Evolutionary conservation across 495 filamentous ascomycete genomes (phyloP), one percentile per base, ranked within the genome.

Genomic region (Neurospora tetraspora): DNA sequence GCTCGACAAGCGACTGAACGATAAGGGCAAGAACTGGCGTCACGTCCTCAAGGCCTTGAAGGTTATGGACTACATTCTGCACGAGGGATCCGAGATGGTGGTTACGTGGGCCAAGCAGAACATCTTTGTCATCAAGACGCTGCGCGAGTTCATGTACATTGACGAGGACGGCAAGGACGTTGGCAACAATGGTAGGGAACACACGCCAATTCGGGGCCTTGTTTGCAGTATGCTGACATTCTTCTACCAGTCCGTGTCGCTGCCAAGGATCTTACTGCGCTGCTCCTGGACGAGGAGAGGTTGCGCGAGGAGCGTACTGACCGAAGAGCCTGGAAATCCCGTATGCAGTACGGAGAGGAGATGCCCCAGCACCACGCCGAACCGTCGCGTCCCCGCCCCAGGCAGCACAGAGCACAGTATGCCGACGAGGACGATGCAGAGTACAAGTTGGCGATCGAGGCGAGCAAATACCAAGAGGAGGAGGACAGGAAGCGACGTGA

Each of bases 21-120:
- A 99, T 80, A 99, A 99, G 82, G 96, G 96, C 77, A 99, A 97
- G 87, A 99, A 99, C 82, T 99, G 96, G 96, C 90, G 96, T 76
- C 96, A 99, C 81, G 96, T 99, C 4, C 86, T 99, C 71, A 99
- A 99, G 84, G 96, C 94, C 37, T 84, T 99, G 72, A 99, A 98
- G 80, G 96, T 99, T 73, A 87, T 98, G 72, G 96, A 99, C 82
- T 99, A 99, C 82, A 97, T 94, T 84, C 86, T 99, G 40, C 96
- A 99, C 80, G 96, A 99, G 80, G 96, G 96, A 8, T 97, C 93
- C 0, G 96, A 98, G 83, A 83, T 97, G 75, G 94, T 98, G 39
- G 96, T 99, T 37, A 97, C 95, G 3, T 98, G 96, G 96, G 95
- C 95, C 59, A 91, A 94, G 74, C 96, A 97, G 85, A 98, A 97